Evolutionary conservation across 2,329 filamentous ascomycete genomes (phyloP), one percentile per base, ranked within the genome.

Genomic region (Aspergillus luchuensis): DNA sequence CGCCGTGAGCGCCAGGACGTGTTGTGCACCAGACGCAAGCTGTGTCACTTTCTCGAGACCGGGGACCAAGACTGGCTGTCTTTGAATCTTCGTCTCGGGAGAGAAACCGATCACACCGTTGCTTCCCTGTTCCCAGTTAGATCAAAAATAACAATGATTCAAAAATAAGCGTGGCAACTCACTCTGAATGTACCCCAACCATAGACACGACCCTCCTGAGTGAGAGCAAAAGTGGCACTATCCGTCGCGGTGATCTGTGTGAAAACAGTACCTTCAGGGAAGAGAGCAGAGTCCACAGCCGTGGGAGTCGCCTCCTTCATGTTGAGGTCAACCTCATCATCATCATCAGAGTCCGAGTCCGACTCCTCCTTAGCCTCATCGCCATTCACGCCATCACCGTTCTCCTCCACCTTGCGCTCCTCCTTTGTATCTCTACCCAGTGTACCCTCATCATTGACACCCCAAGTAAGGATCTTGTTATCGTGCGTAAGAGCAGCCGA

Each of bases 391-490:
- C 10, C 39, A 45, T 56, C 43, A 13, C 71, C 74, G 17, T 84
- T 85, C 53, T 87, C 87, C 53, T 87, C 87, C 3, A 86, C 83
- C 81, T 86, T 88, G 10, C 79, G 79, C 4, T 59, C 57, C 8
- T 62, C 28, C 49, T 41, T 61, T 11, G 90, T 92, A 71, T 91
- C 85, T 69, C 91, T 84, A 47, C 91, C 91, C 19, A 95, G 83
- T 7, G 91, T 89, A 63, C 89, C 88, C 69, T 92, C 86, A 71
- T 94, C 91, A 72, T 95, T 95, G 67, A 94, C 91, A 56, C 91
- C 91, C 91, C 91, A 96, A n/a, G 90, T 93, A 57, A 92, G 78
- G 66, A 95, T 89, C 77, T 86, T 87, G 80, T 92, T 91, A 74
- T 93, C 89, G 62, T 87, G 83, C 48, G 91, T 94, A 50, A 95